phyloP scores from a whole-genome alignment of 345 rosid genomes.

The Gossypium australe region DNA sequence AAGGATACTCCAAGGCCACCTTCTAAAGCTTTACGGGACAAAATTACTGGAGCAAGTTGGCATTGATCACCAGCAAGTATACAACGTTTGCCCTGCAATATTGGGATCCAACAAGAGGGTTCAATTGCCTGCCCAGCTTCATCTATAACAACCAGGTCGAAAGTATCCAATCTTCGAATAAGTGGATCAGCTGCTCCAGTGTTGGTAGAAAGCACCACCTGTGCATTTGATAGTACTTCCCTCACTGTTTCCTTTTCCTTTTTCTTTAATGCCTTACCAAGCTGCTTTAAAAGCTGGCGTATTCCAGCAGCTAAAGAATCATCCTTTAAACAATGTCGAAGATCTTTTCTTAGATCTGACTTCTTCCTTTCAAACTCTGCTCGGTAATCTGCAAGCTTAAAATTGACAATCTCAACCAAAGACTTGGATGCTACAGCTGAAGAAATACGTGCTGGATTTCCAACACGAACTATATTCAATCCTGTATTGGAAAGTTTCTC shows the following conservation, averaged over 20 bases:
- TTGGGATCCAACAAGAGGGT: conserved; percentile 92
- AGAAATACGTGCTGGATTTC: conserved; percentile 94
- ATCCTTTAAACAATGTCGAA: conserved; percentile 71
- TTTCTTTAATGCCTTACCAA: conserved; percentile 75
- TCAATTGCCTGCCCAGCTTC: conserved; percentile 98
- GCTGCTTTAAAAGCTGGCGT: conserved; percentile 93
- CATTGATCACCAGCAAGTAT: conserved; percentile 90
- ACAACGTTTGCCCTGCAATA: conserved; percentile 89
- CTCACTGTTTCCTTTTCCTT: conserved; percentile 86
- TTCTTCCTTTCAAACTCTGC: conserved; percentile 81
- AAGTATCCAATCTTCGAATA: conserved; percentile 62
- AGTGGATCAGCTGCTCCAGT: conserved; percentile 94
- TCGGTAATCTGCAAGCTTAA: conserved; percentile 55
- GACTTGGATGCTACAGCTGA: conserved; percentile 82
- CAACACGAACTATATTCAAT: conserved; percentile 76
- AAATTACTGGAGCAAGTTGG: conserved; percentile 91
- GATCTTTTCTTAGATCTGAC: conserved; percentile 80
- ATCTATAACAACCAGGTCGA: conserved; percentile 90
- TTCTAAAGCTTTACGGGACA: conserved; percentile 82
- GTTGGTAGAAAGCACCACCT: conserved; percentile 91
- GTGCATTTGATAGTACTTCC: conserved; percentile 73
- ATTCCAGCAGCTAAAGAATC: conserved; percentile 96
- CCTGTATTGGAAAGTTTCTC: conserved; percentile 73
- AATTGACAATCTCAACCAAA: conserved; percentile 72
- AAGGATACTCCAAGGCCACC: conserved; percentile 88